These are phyloP conservation scores for Xylaria polymorpha DNA, from an alignment of 2,329 filamentous ascomycete genomes.

Conservation along the genomic window DNA sequence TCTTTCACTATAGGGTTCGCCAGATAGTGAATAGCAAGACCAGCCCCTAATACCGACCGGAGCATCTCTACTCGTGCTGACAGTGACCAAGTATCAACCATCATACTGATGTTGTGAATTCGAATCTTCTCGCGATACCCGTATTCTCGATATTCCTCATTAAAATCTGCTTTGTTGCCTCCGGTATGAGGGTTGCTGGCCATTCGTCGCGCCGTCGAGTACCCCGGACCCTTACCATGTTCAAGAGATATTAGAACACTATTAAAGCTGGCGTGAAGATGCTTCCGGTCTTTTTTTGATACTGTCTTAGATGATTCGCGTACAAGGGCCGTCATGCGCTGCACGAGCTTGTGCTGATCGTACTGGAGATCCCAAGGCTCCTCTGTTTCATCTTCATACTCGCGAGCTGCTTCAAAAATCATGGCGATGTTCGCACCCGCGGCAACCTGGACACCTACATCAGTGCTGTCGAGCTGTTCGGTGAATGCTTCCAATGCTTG, in stretches of 20 bases:
- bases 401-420: conserved; percentile 77
- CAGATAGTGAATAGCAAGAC: conserved; percentile 55
- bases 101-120: conserved; percentile 58
- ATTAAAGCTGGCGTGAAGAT: conserved; percentile 60
- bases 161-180: conserved; percentile 54
- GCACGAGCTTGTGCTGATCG: conserved; percentile 61
- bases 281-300: conserved; percentile 61
- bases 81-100: conserved; percentile 64
- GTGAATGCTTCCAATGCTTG: conserved; percentile 82
- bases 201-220: conserved; percentile 61
- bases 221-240: conserved; percentile 64
- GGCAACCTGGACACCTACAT: conserved; percentile 78
- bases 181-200: conserved; percentile 57
- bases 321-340: conserved; percentile 61
- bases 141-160: conserved; percentile 60
- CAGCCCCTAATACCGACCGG: conserved; percentile 60
- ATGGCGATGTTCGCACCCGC: conserved; percentile 85
- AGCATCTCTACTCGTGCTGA: conserved; percentile 61
- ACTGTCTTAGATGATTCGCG: conserved; percentile 61
- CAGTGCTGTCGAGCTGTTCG: conserved; percentile 83
- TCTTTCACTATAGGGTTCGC: conserved; percentile 55
- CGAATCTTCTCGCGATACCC: conserved; percentile 65
- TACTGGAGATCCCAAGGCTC: conserved; percentile 62
- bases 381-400: conserved; percentile 61
- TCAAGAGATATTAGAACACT: conserved; percentile 67